phyloP scores from a whole-genome alignment of 2,329 filamentous ascomycete genomes.

The Dendrostoma leiphaemia region DNA sequence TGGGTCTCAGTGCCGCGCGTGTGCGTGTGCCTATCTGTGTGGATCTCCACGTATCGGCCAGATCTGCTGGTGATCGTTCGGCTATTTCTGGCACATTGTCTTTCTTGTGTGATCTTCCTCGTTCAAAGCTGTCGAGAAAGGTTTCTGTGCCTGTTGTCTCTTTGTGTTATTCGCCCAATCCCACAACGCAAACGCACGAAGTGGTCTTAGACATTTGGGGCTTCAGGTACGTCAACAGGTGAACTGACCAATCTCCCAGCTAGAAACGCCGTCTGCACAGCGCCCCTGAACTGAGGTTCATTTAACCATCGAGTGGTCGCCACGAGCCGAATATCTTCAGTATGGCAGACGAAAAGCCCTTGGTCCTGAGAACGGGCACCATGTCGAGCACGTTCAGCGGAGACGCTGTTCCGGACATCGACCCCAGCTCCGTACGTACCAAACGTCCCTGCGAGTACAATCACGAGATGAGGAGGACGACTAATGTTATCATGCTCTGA shows the following conservation, averaged over 20 bases:
- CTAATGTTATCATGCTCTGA: conserved; percentile 7
- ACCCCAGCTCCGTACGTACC: conserved; percentile 58
- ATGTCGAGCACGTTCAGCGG: conserved; percentile 44
- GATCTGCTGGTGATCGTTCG: too few relatives aligned
- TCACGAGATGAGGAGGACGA: background rate
- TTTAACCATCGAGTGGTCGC: background rate
- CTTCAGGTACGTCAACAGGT: conserved; percentile 4
- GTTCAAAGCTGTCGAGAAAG: background rate
- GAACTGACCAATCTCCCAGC: background rate
- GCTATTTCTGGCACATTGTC: background rate
- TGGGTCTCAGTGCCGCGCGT: too few relatives aligned
- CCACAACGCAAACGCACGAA: background rate
- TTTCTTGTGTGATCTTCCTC: background rate
- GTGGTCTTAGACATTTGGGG: background rate
- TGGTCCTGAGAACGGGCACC: conserved; percentile 24
- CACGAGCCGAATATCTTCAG: background rate
- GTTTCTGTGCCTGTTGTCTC: background rate
- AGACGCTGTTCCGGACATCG: conserved; percentile 57
- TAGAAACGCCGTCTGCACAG: background rate
- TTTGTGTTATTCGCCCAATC: background rate
- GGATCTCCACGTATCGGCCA: background rate
- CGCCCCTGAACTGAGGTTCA: background rate
- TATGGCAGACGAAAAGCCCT: conserved; percentile 16
- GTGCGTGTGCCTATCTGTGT: too few relatives aligned
- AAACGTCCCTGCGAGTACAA: too few relatives aligned